Conservation (phyloP, 2,329 filamentous ascomycete genomes). For the Lecanicillium sp. region DNA sequence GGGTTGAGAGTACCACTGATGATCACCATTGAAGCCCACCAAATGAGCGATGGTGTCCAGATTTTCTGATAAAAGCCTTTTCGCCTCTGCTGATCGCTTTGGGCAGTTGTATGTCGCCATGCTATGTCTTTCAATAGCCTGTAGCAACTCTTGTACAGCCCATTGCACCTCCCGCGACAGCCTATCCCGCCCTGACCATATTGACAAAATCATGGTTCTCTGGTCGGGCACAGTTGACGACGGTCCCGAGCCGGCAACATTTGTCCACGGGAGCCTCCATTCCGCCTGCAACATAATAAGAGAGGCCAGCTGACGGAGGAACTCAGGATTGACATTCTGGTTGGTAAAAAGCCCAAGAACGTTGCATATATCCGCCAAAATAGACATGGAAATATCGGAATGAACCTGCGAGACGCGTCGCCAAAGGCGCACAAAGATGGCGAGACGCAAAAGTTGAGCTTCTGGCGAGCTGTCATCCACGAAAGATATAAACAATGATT, state of each 20-base stretch:
- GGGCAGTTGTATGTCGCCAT: conserved; percentile 1
- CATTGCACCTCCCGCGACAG: conserved; percentile 1
- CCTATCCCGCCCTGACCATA: conserved; percentile 2
- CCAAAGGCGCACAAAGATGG: conserved; percentile 5
- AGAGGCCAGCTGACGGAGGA: conserved; percentile 5
- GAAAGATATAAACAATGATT: neutral
- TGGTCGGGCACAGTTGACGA: neutral
- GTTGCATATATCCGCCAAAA: conserved; percentile 2
- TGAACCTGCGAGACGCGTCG: neutral
- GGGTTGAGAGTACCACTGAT: conserved; percentile 3
- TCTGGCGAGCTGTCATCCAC: neutral
- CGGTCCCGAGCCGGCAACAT: neutral
- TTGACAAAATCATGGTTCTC: conserved; percentile 1
- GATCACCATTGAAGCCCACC: neutral
- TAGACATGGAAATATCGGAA: neutral
- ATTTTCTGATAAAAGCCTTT: neutral
- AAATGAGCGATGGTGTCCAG: conserved; percentile 1
- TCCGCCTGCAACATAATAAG: conserved; percentile 2
- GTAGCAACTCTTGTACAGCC: conserved; percentile 1
- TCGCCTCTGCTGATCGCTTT: conserved; percentile 2
- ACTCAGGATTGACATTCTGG: conserved; percentile 6
- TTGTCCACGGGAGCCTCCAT: conserved; percentile 1
- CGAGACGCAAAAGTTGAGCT: neutral
- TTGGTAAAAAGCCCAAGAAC: conserved; percentile 2
- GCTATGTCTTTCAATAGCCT: neutral